These are phyloP conservation scores for Dipteronia sinensis DNA, from an alignment of 345 rosid genomes.

Conservation along the genomic window DNA sequence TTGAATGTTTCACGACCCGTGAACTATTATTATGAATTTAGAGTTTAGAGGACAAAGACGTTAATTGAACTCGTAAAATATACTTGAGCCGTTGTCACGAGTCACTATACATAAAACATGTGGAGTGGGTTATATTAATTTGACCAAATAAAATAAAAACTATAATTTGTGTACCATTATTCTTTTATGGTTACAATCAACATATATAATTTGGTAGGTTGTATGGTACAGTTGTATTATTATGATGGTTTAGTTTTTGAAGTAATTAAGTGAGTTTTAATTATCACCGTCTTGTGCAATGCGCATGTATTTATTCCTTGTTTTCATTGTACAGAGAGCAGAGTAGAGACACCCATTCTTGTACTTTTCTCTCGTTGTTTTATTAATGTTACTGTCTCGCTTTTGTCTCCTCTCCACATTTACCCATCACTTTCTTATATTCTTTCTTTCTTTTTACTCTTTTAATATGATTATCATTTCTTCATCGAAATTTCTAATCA, in stretches of 20 bases:
- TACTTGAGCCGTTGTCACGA: too few relatives aligned
- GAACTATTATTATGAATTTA: too few relatives aligned
- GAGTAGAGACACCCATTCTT: neutral
- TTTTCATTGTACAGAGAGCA: neutral
- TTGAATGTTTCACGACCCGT: too few relatives aligned
- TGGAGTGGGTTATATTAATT: too few relatives aligned
- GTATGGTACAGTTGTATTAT: neutral
- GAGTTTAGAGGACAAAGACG: too few relatives aligned
- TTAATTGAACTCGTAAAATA: too few relatives aligned
- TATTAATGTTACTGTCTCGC: neutral
- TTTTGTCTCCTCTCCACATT: neutral
- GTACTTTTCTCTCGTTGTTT: neutral
- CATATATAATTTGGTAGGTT: neutral
- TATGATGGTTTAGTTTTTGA: neutral
- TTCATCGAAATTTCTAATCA: too few relatives aligned
- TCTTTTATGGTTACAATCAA: too few relatives aligned
- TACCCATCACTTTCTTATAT: neutral
- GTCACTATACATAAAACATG: too few relatives aligned
- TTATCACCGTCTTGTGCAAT: slow-evolving; percentile 1
- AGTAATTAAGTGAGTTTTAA: neutral
- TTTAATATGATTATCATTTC: neutral
- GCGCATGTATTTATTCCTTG: neutral
- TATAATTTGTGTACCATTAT: too few relatives aligned
- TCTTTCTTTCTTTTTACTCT: neutral
- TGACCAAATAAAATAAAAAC: too few relatives aligned